Percentiles rank a stretch among this genome's conserved stretches.
phyloP scores from a whole-genome alignment of 2,329 filamentous ascomycete genomes.

The Emmonsiellopsis sp. region DNA sequence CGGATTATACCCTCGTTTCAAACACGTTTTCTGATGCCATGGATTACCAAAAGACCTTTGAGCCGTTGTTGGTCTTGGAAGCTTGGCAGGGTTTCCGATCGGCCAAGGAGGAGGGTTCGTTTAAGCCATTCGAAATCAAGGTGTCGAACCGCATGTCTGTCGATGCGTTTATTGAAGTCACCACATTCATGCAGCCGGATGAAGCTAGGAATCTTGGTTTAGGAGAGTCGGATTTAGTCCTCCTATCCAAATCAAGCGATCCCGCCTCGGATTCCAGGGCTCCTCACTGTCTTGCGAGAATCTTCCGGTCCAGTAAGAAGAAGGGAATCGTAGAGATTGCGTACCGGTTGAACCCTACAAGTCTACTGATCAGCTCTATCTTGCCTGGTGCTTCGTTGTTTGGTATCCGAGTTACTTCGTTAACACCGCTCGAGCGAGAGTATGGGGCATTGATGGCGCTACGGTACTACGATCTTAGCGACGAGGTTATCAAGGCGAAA shows the following conservation, averaged over 20 bases:
- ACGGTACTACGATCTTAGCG: constrained; percentile 91
- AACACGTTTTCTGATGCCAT: constrained; percentile 66
- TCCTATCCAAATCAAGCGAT: constrained; percentile 66
- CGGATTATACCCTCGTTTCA: constrained; percentile 65
- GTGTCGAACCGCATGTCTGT: constrained; percentile 81
- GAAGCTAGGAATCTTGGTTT: constrained; percentile 65
- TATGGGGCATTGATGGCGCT: constrained; percentile 85
- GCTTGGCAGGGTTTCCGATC: constrained; percentile 93
- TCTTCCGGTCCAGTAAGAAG: constrained; percentile 72
- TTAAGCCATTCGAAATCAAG: constrained; percentile 77
- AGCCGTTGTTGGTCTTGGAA: constrained; percentile 81
- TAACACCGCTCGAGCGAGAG: constrained; percentile 91
- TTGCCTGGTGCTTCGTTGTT: constrained; percentile 61
- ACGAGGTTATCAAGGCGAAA: constrained; percentile 80
- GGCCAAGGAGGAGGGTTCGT: constrained; percentile 74
- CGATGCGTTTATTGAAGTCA: constrained; percentile 87
- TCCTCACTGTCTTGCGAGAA: constrained; percentile 76
- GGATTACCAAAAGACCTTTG: constrained; percentile 82
- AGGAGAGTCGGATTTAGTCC: constrained; percentile 77
- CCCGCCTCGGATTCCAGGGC: constrained; percentile 58
- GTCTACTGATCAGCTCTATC: constrained; percentile 55
- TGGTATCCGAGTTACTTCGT: constrained; percentile 78
- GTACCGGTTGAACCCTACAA: constrained; percentile 66
- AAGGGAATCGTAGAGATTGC: constrained; percentile 74
- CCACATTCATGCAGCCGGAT: constrained; percentile 64